Conservation (phyloP, 2,329 filamentous ascomycete species). For the Fusarium sublunatum region DNA sequence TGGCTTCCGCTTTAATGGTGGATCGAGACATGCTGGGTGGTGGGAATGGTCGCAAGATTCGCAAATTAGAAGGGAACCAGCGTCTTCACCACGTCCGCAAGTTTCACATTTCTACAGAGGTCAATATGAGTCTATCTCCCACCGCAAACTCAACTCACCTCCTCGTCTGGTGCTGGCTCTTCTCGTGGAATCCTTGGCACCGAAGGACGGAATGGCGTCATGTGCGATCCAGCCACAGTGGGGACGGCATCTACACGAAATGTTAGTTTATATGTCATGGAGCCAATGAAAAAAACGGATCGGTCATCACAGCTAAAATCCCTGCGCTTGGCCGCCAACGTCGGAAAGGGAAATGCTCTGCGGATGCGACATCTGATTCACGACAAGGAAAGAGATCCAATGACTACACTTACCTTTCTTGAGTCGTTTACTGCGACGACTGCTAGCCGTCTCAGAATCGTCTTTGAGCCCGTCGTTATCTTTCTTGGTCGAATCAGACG, state of each 20-base stretch:
- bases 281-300: conserved; percentile 38
- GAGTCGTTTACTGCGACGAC: conserved; percentile 89
- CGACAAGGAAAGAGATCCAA: conserved; percentile 5
- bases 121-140: conserved; percentile 42
- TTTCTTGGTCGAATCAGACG: conserved; percentile 59
- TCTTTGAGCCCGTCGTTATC: conserved; percentile 63
- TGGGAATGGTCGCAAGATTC: conserved; percentile 92
- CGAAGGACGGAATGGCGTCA: conserved; percentile 90
- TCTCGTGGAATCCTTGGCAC: conserved; percentile 73
- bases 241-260: conserved; percentile 67
- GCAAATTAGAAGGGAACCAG: conserved; percentile 78
- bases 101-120: conserved; percentile 77
- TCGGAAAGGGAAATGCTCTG: conserved; percentile 37
- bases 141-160: conserved; percentile 46
- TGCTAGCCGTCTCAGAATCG: conserved; percentile 70
- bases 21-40: conserved; percentile 89
- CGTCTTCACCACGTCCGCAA: conserved; percentile 83
- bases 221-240: conserved; percentile 94
- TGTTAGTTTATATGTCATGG: conserved; percentile 34
- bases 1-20: conserved; percentile 79
- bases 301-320: conserved; percentile 42
- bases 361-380: conserved; percentile 31
- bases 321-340: conserved; percentile 37
- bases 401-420: conserved; percentile 68
- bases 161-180: conserved; percentile 58